phyloP scores from a whole-genome alignment of 1,139 yeast species.

The Wickerhamomyces sp. region DNA sequence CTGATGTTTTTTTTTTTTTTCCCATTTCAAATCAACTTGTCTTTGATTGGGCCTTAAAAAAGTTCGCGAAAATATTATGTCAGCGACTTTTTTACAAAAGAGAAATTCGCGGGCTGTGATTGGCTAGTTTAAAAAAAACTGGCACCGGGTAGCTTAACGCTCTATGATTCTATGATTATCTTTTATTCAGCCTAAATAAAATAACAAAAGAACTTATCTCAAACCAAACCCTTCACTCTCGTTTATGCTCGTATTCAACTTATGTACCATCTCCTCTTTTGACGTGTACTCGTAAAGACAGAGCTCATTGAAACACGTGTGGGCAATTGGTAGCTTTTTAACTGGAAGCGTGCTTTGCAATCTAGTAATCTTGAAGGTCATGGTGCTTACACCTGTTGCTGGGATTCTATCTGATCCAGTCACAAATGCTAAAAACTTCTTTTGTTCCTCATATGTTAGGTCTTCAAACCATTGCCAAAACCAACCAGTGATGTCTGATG shows the following conservation, averaged over 20 bases:
- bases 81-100: slow-evolving; percentile 1
- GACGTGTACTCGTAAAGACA: slow-evolving; percentile 64
- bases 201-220: slow-evolving; percentile 31
- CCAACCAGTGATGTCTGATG: slow-evolving; percentile 54
- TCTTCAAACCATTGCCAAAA: slow-evolving; percentile 72
- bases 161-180: background rate
- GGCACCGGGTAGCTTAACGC: no score
- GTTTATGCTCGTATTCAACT: slow-evolving; percentile 60
- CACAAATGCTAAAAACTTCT: slow-evolving; percentile 64
- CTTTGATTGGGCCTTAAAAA: slow-evolving; percentile 21
- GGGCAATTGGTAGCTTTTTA: slow-evolving; percentile 72
- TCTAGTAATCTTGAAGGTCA: slow-evolving; percentile 68
- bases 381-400: slow-evolving; percentile 79
- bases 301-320: slow-evolving; percentile 90
- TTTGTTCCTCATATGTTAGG: slow-evolving; percentile 46
- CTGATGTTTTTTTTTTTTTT: slow-evolving; percentile 3
- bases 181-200: background rate
- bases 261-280: slow-evolving; percentile 46
- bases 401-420: slow-evolving; percentile 93
- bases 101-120: slow-evolving; percentile 1
- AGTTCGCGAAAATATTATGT: slow-evolving; percentile 3
- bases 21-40: slow-evolving; percentile 19
- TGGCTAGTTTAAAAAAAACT: no score
- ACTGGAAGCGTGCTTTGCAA: slow-evolving; percentile 46
- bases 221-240: slow-evolving; percentile 89